These are phyloP conservation scores for Pythium phragmiticola DNA, from an alignment of 352 stramenopile genomes.

Conservation along the genomic window DNA sequence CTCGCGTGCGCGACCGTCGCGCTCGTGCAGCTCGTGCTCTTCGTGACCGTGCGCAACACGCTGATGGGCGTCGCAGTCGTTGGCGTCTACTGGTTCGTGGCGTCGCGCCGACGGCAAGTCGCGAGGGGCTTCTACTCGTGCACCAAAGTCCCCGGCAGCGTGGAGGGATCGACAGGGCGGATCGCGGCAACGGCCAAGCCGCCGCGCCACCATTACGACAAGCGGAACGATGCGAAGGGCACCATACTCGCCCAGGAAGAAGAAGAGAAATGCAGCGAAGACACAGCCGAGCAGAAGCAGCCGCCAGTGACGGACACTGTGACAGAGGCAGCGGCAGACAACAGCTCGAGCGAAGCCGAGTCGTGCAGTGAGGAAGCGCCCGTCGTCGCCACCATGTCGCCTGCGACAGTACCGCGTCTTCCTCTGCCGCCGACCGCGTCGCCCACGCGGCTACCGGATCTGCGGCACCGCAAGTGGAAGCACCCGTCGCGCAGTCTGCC, in stretches of 20 bases:
- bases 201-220: not conserved
- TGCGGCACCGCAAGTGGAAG: conserved; percentile 23
- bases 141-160: conserved; percentile 20
- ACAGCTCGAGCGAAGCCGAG: conserved; percentile 11
- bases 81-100: conserved; percentile 26
- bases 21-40: conserved; percentile 35
- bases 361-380: conserved; percentile 15
- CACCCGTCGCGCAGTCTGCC: conserved; percentile 21
- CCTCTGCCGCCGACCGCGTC: not conserved
- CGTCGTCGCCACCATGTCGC: not conserved
- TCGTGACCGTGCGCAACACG: conserved; percentile 29
- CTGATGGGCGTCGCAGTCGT: conserved; percentile 15
- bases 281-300: not conserved
- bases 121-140: conserved; percentile 59
- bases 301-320: not conserved
- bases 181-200: not conserved
- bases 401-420: not conserved
- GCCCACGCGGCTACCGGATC: conserved; percentile 15
- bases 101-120: conserved; percentile 22
- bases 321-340: not conserved
- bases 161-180: not conserved
- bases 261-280: conserved; percentile 6
- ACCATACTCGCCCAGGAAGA: conserved; percentile 4
- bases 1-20: conserved; percentile 21
- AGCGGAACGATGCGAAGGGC: not conserved